These are phyloP conservation scores for Diaporthe amygdali DNA, from an alignment of 2,329 filamentous ascomycete genomes.

Conservation along the genomic window DNA sequence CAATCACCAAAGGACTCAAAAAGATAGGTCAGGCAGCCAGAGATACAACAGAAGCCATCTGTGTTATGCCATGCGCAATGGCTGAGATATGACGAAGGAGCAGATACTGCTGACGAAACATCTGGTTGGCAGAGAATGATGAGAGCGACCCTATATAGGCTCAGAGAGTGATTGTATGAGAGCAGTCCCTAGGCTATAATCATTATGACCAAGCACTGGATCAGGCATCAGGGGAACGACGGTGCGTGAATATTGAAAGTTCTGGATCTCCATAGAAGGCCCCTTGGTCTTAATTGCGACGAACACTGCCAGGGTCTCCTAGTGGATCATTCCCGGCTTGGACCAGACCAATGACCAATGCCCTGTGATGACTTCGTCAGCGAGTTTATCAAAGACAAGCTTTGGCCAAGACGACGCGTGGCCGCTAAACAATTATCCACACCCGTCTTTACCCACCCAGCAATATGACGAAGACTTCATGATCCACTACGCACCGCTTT, in stretches of 20 bases:
- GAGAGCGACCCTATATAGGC: too few relatives aligned
- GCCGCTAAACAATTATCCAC: background rate
- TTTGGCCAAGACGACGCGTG: conserved; percentile 3
- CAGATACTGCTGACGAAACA: too few relatives aligned
- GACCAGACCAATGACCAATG: background rate
- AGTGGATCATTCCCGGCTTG: background rate
- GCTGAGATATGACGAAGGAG: too few relatives aligned
- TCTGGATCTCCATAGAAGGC: background rate
- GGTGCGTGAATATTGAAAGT: background rate
- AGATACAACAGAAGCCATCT: background rate
- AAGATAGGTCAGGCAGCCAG: background rate
- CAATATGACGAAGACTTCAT: background rate
- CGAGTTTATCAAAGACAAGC: conserved; percentile 5
- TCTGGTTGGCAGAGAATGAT: too few relatives aligned
- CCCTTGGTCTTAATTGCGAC: background rate
- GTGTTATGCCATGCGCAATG: too few relatives aligned
- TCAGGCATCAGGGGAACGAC: background rate
- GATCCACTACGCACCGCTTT: background rate
- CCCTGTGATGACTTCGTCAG: background rate
- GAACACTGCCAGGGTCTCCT: background rate
- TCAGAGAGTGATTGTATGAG: background rate
- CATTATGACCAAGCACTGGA: too few relatives aligned
- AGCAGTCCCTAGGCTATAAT: background rate
- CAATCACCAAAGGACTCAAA: background rate
- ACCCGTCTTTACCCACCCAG: background rate